These are phyloP conservation scores for Lolium perenne DNA, from an alignment of 176 grass and related monocot genomes.

Conservation along the genomic window DNA sequence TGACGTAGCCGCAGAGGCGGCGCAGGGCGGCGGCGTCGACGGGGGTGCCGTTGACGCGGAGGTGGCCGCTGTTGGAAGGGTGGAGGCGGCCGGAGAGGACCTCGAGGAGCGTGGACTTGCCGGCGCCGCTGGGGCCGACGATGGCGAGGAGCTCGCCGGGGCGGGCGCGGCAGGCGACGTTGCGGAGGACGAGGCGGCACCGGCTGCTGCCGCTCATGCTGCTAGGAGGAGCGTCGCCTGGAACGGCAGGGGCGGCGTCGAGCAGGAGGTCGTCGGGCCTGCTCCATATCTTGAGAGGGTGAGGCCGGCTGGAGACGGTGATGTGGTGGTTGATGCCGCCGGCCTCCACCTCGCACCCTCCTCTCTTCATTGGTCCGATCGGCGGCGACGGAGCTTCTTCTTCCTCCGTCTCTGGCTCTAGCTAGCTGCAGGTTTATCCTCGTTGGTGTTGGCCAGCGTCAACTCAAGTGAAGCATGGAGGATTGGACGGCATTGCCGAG, in stretches of 20 bases:
- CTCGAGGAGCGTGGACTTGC: slow-evolving; percentile 78
- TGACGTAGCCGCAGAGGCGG: slow-evolving; percentile 60
- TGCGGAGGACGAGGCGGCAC: slow-evolving; percentile 56
- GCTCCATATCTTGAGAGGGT: slow-evolving; percentile 73
- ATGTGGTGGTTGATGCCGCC: slow-evolving; percentile 68
- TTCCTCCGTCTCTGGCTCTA: not conserved
- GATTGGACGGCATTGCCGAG: slow-evolving; percentile 1
- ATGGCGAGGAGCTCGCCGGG: slow-evolving; percentile 69
- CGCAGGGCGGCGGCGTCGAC: slow-evolving; percentile 52
- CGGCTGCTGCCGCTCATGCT: not conserved
- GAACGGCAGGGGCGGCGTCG: not conserved
- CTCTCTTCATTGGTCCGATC: not conserved
- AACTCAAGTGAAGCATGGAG: not conserved
- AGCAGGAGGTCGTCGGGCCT: slow-evolving; percentile 50
- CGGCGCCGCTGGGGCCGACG: slow-evolving; percentile 72
- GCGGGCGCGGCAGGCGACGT: slow-evolving; percentile 61
- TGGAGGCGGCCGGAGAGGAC: slow-evolving; percentile 61
- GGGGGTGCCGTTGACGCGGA: slow-evolving; percentile 48
- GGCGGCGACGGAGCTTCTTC: not conserved
- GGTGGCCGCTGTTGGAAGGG: not conserved
- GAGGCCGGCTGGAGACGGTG: slow-evolving; percentile 37
- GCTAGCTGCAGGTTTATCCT: not conserved
- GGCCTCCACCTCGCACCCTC: slow-evolving; percentile 70
- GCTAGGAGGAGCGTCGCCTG: not conserved
- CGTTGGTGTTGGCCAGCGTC: not conserved